Percentiles rank a stretch among this genome's conserved stretches.
Conservation (phyloP, 345 rosid species). For the Aurinia saxatilis region DNA sequence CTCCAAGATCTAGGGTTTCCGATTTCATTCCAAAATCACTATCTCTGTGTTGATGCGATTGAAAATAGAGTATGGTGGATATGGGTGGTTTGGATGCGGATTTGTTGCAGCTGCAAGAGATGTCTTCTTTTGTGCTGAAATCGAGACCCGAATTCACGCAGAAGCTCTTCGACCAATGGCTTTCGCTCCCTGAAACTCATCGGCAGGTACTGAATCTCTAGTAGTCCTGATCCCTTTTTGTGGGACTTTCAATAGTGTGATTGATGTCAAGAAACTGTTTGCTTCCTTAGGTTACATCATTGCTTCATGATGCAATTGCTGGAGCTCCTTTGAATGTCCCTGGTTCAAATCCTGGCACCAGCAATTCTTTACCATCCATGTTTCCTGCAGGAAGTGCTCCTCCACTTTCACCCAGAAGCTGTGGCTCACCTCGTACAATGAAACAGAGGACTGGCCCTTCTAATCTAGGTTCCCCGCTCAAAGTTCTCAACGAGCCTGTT, state of each 20-base stretch:
- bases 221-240: too few species aligned
- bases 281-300: constrained; percentile 59
- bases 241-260: too few species aligned
- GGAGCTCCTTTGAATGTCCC: constrained; percentile 68
- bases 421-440: constrained; percentile 80
- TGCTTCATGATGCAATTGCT: constrained; percentile 75
- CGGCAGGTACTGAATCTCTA: constrained; percentile 49
- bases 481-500: constrained; percentile 70
- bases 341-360: constrained; percentile 42
- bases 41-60: too few species aligned
- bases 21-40: too few species aligned
- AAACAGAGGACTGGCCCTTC: constrained; percentile 78
- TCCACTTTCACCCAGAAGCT: constrained; percentile 92
- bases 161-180: constrained; percentile 90
- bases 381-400: constrained; percentile 95
- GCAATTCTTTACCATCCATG: constrained; percentile 80
- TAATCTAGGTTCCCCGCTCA: constrained; percentile 78
- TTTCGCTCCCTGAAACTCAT: constrained; percentile 74
- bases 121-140: constrained; percentile 66
- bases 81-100: constrained; percentile 69
- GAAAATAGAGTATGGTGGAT: constrained; percentile 25
- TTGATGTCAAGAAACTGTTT: too few species aligned
- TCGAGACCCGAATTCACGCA: constrained; percentile 68
- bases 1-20: constrained; percentile 44
- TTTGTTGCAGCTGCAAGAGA: constrained; percentile 72